A percentile compares a stretch with the other conserved stretches of the same genome.
Conservation (phyloP, 1,284 basidiomycete genomes). For the Lentinula novae-zelandiae region DNA sequence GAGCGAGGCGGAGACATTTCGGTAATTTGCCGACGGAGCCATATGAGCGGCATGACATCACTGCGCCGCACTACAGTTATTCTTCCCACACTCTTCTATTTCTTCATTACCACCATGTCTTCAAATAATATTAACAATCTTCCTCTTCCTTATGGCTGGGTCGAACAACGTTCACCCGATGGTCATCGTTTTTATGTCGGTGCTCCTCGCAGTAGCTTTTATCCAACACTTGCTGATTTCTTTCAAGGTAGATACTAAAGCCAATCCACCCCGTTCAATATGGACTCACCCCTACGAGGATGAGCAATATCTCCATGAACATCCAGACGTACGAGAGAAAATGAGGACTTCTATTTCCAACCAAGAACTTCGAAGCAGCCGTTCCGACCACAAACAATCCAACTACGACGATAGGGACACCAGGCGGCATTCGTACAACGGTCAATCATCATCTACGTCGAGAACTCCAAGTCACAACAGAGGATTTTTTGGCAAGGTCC, state of each 20-base stretch:
- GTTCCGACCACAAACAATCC: neutral
- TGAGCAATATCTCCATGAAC: conserved; percentile 52
- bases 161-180: conserved; percentile 46
- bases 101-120: conserved; percentile 21
- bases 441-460: conserved; percentile 10
- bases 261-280: conserved; percentile 60
- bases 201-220: neutral
- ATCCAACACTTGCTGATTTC: neutral
- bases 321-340: conserved; percentile 47
- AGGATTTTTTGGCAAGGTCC: conserved; percentile 7
- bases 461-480: neutral
- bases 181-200: conserved; percentile 44
- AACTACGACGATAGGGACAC: neutral
- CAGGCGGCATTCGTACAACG: conserved; percentile 27
- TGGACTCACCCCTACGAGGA: conserved; percentile 74
- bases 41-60: neutral
- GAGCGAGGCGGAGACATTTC: too few relatives aligned
- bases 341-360: conserved; percentile 18
- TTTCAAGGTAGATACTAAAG: conserved; percentile 58
- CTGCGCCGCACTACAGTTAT: neutral
- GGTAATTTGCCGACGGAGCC: too few relatives aligned
- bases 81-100: neutral
- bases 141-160: conserved; percentile 61
- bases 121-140: conserved; percentile 18
- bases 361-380: neutral